Evolutionary conservation across 352 stramenopile genomes (phyloP).

Genomic region (Pythium brachiatum): DNA sequence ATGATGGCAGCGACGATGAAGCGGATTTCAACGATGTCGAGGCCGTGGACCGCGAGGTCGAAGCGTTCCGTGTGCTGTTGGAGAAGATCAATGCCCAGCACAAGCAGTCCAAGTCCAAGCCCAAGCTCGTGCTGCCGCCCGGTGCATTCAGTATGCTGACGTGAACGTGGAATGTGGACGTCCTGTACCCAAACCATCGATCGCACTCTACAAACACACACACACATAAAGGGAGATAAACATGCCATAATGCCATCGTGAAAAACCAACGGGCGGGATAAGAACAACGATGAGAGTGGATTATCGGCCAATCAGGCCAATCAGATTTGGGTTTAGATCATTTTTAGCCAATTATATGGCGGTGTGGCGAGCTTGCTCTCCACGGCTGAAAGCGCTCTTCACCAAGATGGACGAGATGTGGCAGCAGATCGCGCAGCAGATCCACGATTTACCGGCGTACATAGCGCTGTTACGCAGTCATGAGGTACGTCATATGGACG

Average conservation of each 20-base stretch:
- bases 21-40: slow-evolving; percentile 25
- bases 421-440: slow-evolving; percentile 6
- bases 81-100: slow-evolving; percentile 72
- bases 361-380: no score
- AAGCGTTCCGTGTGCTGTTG: slow-evolving; percentile 66
- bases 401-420: slow-evolving; percentile 11
- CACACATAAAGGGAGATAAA: slow-evolving; percentile 1
- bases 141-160: slow-evolving; percentile 37
- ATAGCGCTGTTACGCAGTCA: slow-evolving; percentile 17
- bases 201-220: not conserved
- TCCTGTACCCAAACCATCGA: not conserved
- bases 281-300: no score
- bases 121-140: slow-evolving; percentile 72
- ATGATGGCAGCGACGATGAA: slow-evolving; percentile 16
- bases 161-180: not conserved
- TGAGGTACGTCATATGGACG: slow-evolving; percentile 6
- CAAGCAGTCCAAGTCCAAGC: slow-evolving; percentile 38
- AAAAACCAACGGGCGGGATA: no score
- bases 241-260: not conserved
- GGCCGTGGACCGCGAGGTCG: slow-evolving; percentile 71
- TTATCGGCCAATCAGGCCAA: no score
- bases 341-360: not conserved
- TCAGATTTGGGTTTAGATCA: no score
- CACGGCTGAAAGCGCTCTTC: no score
- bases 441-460: slow-evolving; percentile 16